Base-by-base conservation (phyloP, 306 rosid genomes). In the Inga leiocalycina region DNA sequence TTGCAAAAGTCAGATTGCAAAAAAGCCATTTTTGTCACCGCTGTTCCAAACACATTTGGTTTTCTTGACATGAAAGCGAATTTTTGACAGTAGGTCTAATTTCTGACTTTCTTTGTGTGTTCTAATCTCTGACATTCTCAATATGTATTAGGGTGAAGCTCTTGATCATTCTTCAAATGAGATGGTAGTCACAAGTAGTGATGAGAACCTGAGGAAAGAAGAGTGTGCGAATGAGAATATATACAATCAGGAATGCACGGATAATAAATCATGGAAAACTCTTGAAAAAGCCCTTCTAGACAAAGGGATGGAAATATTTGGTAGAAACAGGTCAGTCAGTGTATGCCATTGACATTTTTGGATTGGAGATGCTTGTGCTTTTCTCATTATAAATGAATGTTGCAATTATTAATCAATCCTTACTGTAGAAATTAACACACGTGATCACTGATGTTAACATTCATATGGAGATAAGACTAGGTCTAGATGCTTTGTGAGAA, bases 301-400 rank as follows among this genome's bases (percentile, higher is more conserved):
- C 79, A 94, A 97, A 91, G 99, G 99, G 59, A 62, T 88, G 82
- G 94, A 92, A 85, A 94, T 97, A 79, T 97, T 97, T 90, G 98
- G 98, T 76, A 89, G 91, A 86, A 91, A 92, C 91, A 94, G 99
- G 98, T 96, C 73, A 85, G 97, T 96, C 73, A 85, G 94, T 80
- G 71, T 73, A 81, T 80, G 74, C 74, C 24, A 19, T 39, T 39
- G 76, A 45, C 56, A 22, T 5, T 41, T 74, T 83, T 80, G 30
- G 72, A 51, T 71, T 43, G 51, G 83, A 49, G 77, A 48, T 69
- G 64, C 67, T 12, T 75, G 56, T 62, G 70, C 52, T 82, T 80
- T 86, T 30, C 62, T 74, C 32, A 32, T 80, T 54, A 22, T 56
- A 27, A 64, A 32, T 70, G 39, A 71, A 44, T 59, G n/a, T 57